A percentile compares a stretch with the other conserved stretches of the same genome.
These are phyloP conservation scores for Parastagonospora nodorum DNA, from an alignment of 2,329 filamentous ascomycete species.

Conservation along the genomic window DNA sequence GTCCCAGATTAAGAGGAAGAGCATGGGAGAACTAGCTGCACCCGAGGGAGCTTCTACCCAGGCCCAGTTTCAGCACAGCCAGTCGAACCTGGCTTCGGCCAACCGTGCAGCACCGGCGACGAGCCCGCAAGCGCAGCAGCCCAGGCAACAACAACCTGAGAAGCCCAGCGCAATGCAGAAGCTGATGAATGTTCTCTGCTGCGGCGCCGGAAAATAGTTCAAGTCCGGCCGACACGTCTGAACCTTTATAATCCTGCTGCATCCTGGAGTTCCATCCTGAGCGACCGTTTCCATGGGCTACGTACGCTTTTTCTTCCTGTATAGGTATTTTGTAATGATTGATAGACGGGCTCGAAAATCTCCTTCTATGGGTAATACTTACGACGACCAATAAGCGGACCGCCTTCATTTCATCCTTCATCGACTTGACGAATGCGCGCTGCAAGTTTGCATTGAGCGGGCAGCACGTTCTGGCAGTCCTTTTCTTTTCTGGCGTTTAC, in stretches of 20 bases:
- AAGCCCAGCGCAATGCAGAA: slow-evolving; percentile 79
- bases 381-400: slow-evolving; percentile 37
- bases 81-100: slow-evolving; percentile 75
- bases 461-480: slow-evolving; percentile 26
- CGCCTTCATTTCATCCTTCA: slow-evolving; percentile 33
- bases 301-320: slow-evolving; percentile 39
- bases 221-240: slow-evolving; percentile 18
- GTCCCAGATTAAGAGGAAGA: slow-evolving; percentile 65
- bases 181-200: slow-evolving; percentile 90
- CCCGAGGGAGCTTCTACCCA: slow-evolving; percentile 84
- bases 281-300: slow-evolving; percentile 34
- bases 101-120: slow-evolving; percentile 61
- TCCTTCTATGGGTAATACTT: slow-evolving; percentile 42
- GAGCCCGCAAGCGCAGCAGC: slow-evolving; percentile 56
- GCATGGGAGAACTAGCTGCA: slow-evolving; percentile 77
- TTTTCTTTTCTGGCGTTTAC: slow-evolving; percentile 32
- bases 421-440: slow-evolving; percentile 25
- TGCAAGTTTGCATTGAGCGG: slow-evolving; percentile 20
- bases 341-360: slow-evolving; percentile 47
- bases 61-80: slow-evolving; percentile 95
- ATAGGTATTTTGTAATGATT: slow-evolving; percentile 50
- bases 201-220: slow-evolving; percentile 55
- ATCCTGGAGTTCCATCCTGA: slow-evolving; percentile 44
- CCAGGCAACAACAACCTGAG: slow-evolving; percentile 68
- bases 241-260: slow-evolving; percentile 33